A percentile compares a stretch with the other conserved stretches of the same genome.
Evolutionary conservation across 176 grass and related monocot genomes (phyloP).

Genomic region (Chrysopogon serrulatus): DNA sequence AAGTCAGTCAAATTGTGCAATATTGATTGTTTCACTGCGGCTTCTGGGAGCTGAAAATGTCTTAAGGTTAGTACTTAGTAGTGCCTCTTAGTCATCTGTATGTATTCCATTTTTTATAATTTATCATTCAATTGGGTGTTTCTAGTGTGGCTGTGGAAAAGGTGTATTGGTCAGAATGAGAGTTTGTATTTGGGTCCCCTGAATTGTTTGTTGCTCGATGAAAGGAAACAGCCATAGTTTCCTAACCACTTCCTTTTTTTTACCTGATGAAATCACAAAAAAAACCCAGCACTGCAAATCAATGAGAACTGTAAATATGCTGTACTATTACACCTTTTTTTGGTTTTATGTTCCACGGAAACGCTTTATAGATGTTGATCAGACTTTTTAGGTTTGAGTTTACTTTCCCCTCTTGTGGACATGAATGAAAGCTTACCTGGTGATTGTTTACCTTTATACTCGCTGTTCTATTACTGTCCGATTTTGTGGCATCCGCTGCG

Average conservation of each 20-base stretch:
- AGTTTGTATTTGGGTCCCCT: neutral
- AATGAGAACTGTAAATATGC: constrained; percentile 27
- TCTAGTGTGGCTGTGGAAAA: constrained; percentile 29
- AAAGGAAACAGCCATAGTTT: constrained; percentile 34
- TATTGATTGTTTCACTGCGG: constrained; percentile 85
- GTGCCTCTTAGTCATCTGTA: constrained; percentile 35
- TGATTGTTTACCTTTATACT: neutral
- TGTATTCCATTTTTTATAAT: constrained; percentile 23
- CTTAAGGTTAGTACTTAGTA: constrained; percentile 29
- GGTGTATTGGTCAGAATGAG: constrained; percentile 15
- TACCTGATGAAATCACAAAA: neutral
- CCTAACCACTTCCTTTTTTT: neutral
- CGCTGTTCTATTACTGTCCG: neutral
- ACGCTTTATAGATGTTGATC: neutral
- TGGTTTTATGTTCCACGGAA: neutral
- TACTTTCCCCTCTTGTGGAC: neutral
- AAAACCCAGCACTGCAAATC: neutral
- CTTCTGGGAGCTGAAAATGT: constrained; percentile 60
- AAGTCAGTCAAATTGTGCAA: constrained; percentile 82
- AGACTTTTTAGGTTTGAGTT: neutral
- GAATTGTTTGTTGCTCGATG: neutral
- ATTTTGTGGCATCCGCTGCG: neutral
- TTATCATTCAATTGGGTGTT: constrained; percentile 53
- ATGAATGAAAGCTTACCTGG: neutral
- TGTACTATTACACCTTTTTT: neutral